Conservation (phyloP, 495 filamentous ascomycete species). For the Cairneyella variabilis region DNA sequence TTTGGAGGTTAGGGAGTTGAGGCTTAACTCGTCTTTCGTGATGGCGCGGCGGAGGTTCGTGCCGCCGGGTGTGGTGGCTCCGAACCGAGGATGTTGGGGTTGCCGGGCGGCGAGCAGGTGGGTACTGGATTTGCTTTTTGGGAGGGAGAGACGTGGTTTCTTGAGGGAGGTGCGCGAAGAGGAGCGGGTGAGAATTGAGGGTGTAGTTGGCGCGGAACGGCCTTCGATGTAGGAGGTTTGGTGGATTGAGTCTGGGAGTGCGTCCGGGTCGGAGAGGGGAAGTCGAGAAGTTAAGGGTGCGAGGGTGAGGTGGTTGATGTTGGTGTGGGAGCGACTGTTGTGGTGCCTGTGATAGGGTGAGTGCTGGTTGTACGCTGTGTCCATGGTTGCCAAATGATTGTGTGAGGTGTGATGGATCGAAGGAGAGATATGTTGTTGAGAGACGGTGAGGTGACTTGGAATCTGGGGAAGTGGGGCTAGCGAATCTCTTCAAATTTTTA, state of each 20-base stretch:
- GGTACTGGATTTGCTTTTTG: conserved; percentile 34
- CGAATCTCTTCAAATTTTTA: conserved; percentile 17
- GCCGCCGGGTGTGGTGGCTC: conserved; percentile 11
- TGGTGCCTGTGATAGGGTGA: conserved; percentile 42
- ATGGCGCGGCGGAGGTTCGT: conserved; percentile 7
- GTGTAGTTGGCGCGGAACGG: conserved; percentile 54
- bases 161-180: conserved; percentile 32
- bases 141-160: conserved; percentile 16
- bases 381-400: conserved; percentile 32
- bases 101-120: conserved; percentile 34
- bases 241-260: conserved; percentile 22
- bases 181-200: conserved; percentile 51
- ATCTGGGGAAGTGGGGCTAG: conserved; percentile 19
- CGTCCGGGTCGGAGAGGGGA: conserved; percentile 48
- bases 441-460: not conserved
- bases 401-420: not conserved
- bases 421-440: not conserved
- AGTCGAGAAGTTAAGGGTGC: conserved; percentile 64
- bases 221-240: conserved; percentile 47
- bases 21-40: conserved; percentile 7
- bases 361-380: conserved; percentile 50
- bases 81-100: conserved; percentile 11
- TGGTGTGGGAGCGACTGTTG: conserved; percentile 42
- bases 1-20: conserved; percentile 17
- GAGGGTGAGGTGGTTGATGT: conserved; percentile 52